A percentile compares a stretch with the other conserved stretches of the same genome.
phyloP scores from a whole-genome alignment of 164 flowering plant species.

The Buxus sempervirens region DNA sequence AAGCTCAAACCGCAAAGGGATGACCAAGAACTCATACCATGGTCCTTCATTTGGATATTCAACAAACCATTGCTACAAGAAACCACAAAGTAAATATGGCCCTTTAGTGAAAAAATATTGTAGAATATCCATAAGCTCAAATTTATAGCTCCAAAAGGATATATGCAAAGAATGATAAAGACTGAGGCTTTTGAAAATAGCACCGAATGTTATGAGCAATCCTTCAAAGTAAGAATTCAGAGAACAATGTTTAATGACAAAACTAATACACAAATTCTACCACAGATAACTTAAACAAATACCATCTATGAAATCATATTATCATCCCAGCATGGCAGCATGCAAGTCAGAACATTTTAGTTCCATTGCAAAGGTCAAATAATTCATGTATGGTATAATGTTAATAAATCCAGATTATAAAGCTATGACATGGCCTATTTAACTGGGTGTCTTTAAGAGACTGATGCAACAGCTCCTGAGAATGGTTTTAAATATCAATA shows the following conservation, averaged over 20 bases:
- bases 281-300: no score
- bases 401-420: no score
- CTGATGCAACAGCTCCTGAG: no score
- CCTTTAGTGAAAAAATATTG: not conserved
- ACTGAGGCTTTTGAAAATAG: not conserved
- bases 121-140: not conserved
- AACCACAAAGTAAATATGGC: conserved; percentile 6
- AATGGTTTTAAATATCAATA: no score
- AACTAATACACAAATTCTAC: not conserved
- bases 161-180: not conserved
- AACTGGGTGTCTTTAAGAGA: no score
- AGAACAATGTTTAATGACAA: not conserved
- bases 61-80: conserved; percentile 92
- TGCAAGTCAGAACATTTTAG: not conserved
- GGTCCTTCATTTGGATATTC: conserved; percentile 82
- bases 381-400: not conserved
- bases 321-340: not conserved
- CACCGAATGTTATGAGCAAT: not conserved
- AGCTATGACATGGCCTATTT: no score
- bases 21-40: conserved; percentile 94
- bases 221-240: not conserved
- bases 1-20: conserved; percentile 98
- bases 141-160: not conserved
- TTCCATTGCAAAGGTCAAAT: not conserved
- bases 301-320: not conserved